Base-by-base conservation (phyloP, 805 yeast species). In the Ogataea pini region DNA sequence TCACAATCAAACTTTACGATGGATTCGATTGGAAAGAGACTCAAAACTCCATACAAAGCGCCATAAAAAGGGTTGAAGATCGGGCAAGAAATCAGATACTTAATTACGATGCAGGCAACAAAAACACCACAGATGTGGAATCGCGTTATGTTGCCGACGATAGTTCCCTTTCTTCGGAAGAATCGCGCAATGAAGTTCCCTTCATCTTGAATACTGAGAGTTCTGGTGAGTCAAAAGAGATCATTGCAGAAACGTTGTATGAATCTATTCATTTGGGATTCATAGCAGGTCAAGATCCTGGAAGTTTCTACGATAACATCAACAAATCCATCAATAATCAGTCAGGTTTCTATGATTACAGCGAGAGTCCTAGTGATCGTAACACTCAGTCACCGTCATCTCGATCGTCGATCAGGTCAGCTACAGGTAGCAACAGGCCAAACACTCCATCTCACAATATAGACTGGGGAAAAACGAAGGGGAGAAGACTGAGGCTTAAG, bases 11-110 rank as follows among this genome's bases (percentile, higher is more conserved):
- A 43, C 67, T 92, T 16, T 83, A 78, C 63, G 99, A 94, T 69
- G 99, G 99, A 0, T 94, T 84, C 61, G 98, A 94, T 58, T 90
- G 97, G 95, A 78, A 77, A 47, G 79, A 80, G 36, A 89, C 98
- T 0, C 75, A 96, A 48, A 73, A 72, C 19, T 73, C 83, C 0
- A 83, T 94, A 24, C 70, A 73, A 9, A 77, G 75, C n/a, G 86
- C 88, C 0, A 83, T 91, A 0, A 77, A 77, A 46, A 68, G 78
- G 9, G 78, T 89, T 7, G 89, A 85, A 55, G 70, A 65, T 6
- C 73, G 70, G 36, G 83, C 77, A 5, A 45, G 42, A 17, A 32
- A 28, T n/a, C 51, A 54, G 22, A 36, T 46, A 33, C 25, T 29
- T 20, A 54, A 49, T 16, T 25, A 3, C 14, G 19, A 12, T n/a